Evolutionary conservation across 768 basidiomycete genomes (phyloP).

Genomic region (Lentinus brumalis): DNA sequence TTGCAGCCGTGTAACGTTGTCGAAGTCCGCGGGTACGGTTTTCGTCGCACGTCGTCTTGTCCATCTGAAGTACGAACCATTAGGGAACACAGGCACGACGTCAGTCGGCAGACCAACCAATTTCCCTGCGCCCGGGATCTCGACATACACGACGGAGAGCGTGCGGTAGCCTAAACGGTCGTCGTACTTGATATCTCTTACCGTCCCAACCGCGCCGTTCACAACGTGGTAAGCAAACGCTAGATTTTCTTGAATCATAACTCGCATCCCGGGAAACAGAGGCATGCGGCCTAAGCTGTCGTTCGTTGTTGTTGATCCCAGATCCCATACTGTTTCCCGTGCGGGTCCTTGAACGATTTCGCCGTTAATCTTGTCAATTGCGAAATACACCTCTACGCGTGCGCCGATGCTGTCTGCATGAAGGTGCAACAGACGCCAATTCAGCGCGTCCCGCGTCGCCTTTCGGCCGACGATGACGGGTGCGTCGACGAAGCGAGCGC

Average conservation of each 20-base stretch:
- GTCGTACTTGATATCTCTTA: slow-evolving; percentile 1
- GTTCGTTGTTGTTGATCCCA: neutral
- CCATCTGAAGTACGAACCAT: neutral
- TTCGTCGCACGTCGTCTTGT: neutral
- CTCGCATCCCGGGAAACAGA: slow-evolving; percentile 23
- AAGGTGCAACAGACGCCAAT: neutral
- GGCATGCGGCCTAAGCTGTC: slow-evolving; percentile 10
- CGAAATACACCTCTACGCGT: neutral
- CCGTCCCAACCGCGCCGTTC: slow-evolving; percentile 19
- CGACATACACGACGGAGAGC: neutral
- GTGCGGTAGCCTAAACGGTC: neutral
- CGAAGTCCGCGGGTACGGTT: neutral
- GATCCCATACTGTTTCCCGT: neutral
- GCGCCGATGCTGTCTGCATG: neutral
- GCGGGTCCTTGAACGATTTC: neutral
- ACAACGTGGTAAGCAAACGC: slow-evolving; percentile 12
- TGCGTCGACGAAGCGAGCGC: too few relatives aligned
- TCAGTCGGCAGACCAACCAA: neutral
- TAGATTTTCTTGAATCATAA: slow-evolving; percentile 22
- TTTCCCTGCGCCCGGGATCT: neutral
- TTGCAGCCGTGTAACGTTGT: slow-evolving; percentile 2
- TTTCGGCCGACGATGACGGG: too few relatives aligned
- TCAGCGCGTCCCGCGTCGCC: too few relatives aligned
- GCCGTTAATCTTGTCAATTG: neutral
- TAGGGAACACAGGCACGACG: neutral